Evolutionary conservation across 1,139 yeast species (phyloP).

Genomic region (Saccharomyces uvarum): DNA sequence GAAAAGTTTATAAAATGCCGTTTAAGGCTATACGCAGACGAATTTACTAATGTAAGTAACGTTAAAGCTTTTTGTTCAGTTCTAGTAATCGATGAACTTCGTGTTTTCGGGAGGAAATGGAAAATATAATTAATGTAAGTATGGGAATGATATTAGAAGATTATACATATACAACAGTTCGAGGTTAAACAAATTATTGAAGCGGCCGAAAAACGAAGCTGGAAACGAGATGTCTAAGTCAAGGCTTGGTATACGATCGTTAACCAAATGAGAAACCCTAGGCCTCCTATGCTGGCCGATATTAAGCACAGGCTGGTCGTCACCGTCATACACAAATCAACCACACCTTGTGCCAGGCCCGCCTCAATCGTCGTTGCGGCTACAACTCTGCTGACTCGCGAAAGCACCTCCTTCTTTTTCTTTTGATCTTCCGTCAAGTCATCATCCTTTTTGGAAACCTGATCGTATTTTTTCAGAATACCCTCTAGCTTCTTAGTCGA

Average conservation of each 20-base stretch:
- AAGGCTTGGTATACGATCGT: neutral
- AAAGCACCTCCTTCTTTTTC: neutral
- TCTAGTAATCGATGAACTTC: neutral
- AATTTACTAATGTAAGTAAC: neutral
- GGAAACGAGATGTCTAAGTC: neutral
- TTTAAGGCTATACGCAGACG: neutral
- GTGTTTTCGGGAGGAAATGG: neutral
- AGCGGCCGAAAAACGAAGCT: neutral
- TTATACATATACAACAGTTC: neutral
- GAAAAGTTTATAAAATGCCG: neutral
- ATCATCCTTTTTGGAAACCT: neutral
- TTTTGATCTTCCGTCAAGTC: neutral
- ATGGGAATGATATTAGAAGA: neutral
- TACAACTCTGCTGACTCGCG: neutral
- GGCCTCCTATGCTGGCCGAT: neutral
- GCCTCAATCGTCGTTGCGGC: neutral
- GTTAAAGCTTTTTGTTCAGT: neutral
- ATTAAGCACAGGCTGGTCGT: neutral
- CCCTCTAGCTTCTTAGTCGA: neutral
- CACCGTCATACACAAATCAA: neutral
- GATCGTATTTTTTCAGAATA: neutral
- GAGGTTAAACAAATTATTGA: neutral
- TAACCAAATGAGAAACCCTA: neutral
- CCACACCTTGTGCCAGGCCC: neutral
- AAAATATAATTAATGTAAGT: neutral